Evolutionary conservation across 257 asterid species (phyloP).

Genomic region (Galeopsis tetrahit): DNA sequence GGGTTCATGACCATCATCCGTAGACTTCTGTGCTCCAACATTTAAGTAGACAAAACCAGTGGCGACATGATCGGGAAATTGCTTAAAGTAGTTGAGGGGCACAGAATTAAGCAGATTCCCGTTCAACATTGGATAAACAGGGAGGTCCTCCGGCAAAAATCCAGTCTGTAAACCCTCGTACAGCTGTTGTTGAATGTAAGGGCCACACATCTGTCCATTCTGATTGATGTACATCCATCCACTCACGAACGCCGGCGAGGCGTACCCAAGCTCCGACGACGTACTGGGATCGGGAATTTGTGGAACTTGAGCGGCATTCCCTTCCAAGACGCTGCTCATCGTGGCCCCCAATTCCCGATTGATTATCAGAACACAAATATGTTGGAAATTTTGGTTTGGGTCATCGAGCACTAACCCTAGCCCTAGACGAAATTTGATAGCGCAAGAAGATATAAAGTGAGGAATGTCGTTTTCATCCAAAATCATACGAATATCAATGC

Average conservation of each 20-base stretch:
- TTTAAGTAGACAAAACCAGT: conserved; percentile 74
- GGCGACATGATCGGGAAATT: conserved; percentile 79
- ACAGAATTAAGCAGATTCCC: conserved; percentile 66
- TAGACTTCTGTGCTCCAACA: conserved; percentile 30
- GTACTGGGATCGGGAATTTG: conserved; percentile 27
- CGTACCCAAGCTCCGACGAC: conserved; percentile 30
- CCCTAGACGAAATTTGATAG: not conserved
- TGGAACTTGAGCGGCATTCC: conserved; percentile 31
- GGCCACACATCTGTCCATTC: conserved; percentile 89
- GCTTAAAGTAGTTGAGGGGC: conserved; percentile 75
- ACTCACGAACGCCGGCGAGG: conserved; percentile 46
- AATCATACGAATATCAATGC: no score
- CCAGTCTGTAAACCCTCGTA: conserved; percentile 82
- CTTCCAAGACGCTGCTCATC: conserved; percentile 39
- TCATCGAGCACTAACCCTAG: conserved; percentile 25
- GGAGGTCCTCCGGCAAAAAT: conserved; percentile 79
- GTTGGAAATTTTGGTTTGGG: conserved; percentile 7
- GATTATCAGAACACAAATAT: not conserved
- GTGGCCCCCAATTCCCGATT: conserved; percentile 11
- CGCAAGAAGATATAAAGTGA: no score
- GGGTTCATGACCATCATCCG: conserved; percentile 28
- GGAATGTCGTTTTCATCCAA: no score
- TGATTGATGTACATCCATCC: conserved; percentile 98
- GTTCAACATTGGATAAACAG: conserved; percentile 73
- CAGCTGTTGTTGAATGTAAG: conserved; percentile 83